These are phyloP conservation scores for Brassica incana DNA, from an alignment of 345 rosid species.

Conservation along the genomic window DNA sequence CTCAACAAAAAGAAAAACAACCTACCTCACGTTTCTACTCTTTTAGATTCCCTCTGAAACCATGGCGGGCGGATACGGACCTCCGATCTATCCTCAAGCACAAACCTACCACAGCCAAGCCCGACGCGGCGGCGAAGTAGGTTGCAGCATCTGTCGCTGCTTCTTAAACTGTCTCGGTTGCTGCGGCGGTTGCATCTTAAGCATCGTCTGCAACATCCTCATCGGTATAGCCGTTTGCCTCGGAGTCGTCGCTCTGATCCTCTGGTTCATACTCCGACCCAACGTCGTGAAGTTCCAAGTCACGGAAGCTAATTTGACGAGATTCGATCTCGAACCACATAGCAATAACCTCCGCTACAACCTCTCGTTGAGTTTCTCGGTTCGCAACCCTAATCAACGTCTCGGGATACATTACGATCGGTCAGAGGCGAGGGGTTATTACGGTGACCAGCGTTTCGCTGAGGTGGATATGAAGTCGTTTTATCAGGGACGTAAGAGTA, in stretches of 20 bases:
- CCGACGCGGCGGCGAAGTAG: conserved; percentile 32
- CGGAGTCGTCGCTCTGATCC: conserved; percentile 46
- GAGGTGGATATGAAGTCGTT: conserved; percentile 40
- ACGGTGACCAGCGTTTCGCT: conserved; percentile 43
- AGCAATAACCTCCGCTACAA: conserved; percentile 42
- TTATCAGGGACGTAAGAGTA: conserved; percentile 73
- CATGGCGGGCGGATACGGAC: conserved; percentile 46
- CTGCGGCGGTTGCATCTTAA: conserved; percentile 47
- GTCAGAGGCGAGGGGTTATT: conserved; percentile 47
- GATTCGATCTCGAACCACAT: conserved; percentile 38
- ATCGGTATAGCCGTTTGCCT: conserved; percentile 34
- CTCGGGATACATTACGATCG: conserved; percentile 54
- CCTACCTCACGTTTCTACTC: not conserved
- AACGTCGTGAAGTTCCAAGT: conserved; percentile 47
- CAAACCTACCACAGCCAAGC: conserved; percentile 44
- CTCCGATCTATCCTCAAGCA: conserved; percentile 45
- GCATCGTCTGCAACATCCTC: conserved; percentile 41
- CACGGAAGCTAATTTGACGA: conserved; percentile 42
- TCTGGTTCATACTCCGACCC: conserved; percentile 66
- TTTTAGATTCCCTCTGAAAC: not conserved
- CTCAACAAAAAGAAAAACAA: not conserved
- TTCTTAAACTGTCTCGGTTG: conserved; percentile 13
- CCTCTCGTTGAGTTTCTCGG: conserved; percentile 45
- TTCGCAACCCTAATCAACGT: conserved; percentile 61
- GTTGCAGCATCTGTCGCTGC: conserved; percentile 23